A percentile compares a stretch with the other conserved stretches of the same genome.
phyloP scores from a whole-genome alignment of 306 rosid species.

The Pterocarpus macrocarpus region DNA sequence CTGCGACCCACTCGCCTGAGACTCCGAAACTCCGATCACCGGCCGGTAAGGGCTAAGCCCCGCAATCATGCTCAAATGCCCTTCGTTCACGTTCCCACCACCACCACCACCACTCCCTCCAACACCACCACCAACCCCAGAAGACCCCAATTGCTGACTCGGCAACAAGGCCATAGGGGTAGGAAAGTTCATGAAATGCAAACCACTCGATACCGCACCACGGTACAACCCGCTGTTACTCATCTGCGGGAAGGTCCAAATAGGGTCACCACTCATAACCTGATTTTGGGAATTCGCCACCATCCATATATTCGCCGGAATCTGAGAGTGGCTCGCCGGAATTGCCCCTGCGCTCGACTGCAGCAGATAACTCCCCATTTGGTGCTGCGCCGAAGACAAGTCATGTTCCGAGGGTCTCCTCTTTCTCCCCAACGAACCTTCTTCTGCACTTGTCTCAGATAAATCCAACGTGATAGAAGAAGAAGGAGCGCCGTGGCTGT shows the following conservation, averaged over 20 bases:
- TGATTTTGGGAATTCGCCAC: constrained; percentile 68
- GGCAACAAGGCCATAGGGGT: constrained; percentile 72
- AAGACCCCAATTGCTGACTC: constrained; percentile 59
- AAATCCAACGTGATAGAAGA: constrained; percentile 62
- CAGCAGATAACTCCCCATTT: constrained; percentile 69
- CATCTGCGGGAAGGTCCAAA: constrained; percentile 89
- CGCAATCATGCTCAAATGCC: constrained; percentile 67
- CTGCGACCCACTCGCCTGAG: constrained; percentile 67
- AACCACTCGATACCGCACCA: constrained; percentile 73
- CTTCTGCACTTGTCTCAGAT: constrained; percentile 65
- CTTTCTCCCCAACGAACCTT: constrained; percentile 64
- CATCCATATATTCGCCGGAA: constrained; percentile 85
- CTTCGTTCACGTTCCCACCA: constrained; percentile 53
- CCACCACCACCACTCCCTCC: constrained; percentile 29
- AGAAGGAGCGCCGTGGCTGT: constrained; percentile 24
- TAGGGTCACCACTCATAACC: constrained; percentile 88
- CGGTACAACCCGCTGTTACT: constrained; percentile 69
- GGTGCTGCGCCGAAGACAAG: constrained; percentile 55
- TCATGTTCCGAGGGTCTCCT: constrained; percentile 70
- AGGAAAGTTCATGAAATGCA: constrained; percentile 84
- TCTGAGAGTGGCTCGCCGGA: constrained; percentile 65
- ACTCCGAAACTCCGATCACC: constrained; percentile 52
- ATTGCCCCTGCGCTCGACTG: constrained; percentile 65
- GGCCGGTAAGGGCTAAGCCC: constrained; percentile 68
- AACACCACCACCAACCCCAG: constrained; percentile 5